Evolutionary conservation across 352 stramenopile species (phyloP), one percentile per base, ranked within the genome.

Genomic region (Phytophthora litchii): DNA sequence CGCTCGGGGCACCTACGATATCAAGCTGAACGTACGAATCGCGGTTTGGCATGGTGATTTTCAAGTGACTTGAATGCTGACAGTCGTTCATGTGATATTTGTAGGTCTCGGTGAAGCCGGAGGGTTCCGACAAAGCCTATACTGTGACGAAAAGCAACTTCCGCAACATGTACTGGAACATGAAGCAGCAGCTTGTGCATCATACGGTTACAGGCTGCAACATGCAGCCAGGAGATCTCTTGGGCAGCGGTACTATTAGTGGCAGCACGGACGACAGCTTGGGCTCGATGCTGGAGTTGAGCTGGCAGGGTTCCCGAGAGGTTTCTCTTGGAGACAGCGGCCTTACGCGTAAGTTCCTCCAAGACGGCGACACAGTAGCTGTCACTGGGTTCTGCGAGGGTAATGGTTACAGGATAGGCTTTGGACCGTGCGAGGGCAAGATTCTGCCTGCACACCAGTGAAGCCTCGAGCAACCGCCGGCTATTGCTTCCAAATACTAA

Each of bases 171-270:
- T 98, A 99, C 78, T 99, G 96, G 96, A 99, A 96, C 66, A 96
- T 96, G 58, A 96, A 97, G 71, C 96, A 99, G 77, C 91, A 98
- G 74, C 76, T 99, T 51, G 94, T 97, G 42, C 97, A 99, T 76
- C 97, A 99, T 82, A 97, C 93, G 14, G 87, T 98, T 21, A 98
- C 95, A 29, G 97, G 97, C n/a, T 99, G 95, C 80, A 94, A 97
- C 57, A 98, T 99, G 91, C 85, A 92, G 51, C 79, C 95, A 19
- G 96, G 96, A 17, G 96, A 99, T 67, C 70, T 99, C 45, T 70
- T 99, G 16, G 96, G 82, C 35, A 98, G 84, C 48, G 96, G 96
- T 16, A 99, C 96, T 23, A 99, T 99, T 72, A 98, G 89, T 47
- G 94, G 95, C 48, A 73, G 80, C 36, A 89, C 86, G 43, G 78